Conservation (phyloP, 805 yeast species). For the Zygosaccharomyces gambellarensis region DNA sequence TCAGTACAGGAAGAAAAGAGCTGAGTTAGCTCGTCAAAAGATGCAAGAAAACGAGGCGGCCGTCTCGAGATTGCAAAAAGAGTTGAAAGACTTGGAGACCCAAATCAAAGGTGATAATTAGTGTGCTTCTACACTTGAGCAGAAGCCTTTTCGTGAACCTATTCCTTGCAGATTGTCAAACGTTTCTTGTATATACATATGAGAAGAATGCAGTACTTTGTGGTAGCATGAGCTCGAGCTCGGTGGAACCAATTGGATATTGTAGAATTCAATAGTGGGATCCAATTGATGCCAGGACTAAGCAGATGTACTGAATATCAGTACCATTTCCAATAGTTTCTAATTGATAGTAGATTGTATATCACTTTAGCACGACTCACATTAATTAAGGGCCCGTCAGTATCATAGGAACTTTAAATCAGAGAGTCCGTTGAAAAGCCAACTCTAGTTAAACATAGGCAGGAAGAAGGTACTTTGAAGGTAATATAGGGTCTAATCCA, state of each 20-base stretch:
- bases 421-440: neutral
- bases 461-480: neutral
- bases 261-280: neutral
- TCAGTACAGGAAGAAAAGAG: constrained; percentile 61
- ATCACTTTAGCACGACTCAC: constrained; percentile 5
- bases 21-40: constrained; percentile 52
- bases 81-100: constrained; percentile 26
- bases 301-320: no score
- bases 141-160: neutral
- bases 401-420: neutral
- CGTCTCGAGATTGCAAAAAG: constrained; percentile 24
- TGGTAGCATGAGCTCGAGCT: neutral
- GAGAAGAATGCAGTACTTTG: neutral
- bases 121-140: neutral
- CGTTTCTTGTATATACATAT: neutral
- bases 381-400: neutral
- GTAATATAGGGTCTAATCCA: neutral
- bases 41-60: constrained; percentile 37
- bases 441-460: neutral
- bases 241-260: neutral
- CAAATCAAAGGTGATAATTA: constrained; percentile 12
- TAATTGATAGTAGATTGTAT: neutral
- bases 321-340: neutral
- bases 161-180: neutral
- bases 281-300: neutral